Evolutionary conservation across 495 filamentous ascomycete genomes (phyloP).

Genomic region (Neurospora sp.): DNA sequence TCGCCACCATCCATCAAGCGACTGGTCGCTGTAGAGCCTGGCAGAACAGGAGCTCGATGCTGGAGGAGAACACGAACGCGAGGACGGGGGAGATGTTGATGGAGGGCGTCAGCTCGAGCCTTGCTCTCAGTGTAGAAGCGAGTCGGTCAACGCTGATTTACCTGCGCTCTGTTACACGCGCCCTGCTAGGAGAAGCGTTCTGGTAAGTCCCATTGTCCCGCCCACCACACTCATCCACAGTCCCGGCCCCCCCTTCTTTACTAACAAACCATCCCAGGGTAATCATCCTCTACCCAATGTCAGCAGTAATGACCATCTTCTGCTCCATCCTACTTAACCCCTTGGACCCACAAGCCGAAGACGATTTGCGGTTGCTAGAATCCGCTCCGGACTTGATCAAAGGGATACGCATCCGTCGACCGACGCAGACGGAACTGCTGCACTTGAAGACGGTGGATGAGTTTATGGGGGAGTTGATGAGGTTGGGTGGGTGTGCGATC

Average conservation of each 20-base stretch:
- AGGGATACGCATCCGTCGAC: slow-evolving; percentile 29
- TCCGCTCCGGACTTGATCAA: slow-evolving; percentile 35
- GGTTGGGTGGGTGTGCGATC: slow-evolving; percentile 18
- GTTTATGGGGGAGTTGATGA: slow-evolving; percentile 37
- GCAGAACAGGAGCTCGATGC: background rate
- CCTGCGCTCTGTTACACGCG: slow-evolving; percentile 30
- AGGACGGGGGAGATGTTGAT: slow-evolving; percentile 17
- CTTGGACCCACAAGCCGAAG: slow-evolving; percentile 31
- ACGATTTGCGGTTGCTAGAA: slow-evolving; percentile 33
- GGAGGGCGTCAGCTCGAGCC: slow-evolving; percentile 39
- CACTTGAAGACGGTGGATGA: slow-evolving; percentile 39
- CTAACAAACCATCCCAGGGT: slow-evolving; percentile 13
- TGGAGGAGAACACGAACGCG: slow-evolving; percentile 1
- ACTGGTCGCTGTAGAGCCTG: slow-evolving; percentile 36
- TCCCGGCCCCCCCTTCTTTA: background rate
- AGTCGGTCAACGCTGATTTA: slow-evolving; percentile 42
- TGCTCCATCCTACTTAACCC: slow-evolving; percentile 42
- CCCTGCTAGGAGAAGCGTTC: slow-evolving; percentile 35
- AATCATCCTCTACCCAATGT: slow-evolving; percentile 43
- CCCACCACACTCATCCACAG: background rate
- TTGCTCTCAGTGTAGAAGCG: slow-evolving; percentile 41
- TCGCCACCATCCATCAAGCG: slow-evolving; percentile 43
- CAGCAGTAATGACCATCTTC: slow-evolving; percentile 40
- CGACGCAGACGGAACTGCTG: slow-evolving; percentile 33
- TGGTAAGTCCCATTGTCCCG: slow-evolving; percentile 26